These are phyloP conservation scores for Curvularia lunata DNA, from an alignment of 2,329 filamentous ascomycete species.

Conservation along the genomic window DNA sequence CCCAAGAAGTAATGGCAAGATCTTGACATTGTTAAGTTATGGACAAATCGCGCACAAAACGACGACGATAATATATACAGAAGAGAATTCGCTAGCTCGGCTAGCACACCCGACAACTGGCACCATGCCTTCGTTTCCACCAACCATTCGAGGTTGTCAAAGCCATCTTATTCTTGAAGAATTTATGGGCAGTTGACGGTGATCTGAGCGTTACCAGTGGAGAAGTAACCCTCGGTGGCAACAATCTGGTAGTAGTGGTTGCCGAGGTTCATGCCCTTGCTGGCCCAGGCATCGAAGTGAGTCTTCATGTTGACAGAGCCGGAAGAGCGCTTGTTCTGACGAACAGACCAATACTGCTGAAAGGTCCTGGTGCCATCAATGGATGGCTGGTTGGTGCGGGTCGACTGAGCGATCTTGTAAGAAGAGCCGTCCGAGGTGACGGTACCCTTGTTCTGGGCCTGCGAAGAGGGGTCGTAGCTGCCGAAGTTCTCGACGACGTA, in stretches of 20 bases:
- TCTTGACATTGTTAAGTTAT: conserved; percentile 1
- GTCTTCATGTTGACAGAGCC: conserved; percentile 43
- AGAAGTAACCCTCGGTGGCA: conserved; percentile 54
- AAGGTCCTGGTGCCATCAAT: conserved; percentile 60
- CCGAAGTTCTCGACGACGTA: conserved; percentile 60
- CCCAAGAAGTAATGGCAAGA: not conserved
- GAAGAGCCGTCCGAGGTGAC: conserved; percentile 39
- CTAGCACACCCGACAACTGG: not conserved
- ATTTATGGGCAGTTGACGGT: conserved; percentile 51
- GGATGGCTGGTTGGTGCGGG: conserved; percentile 53
- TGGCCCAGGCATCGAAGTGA: conserved; percentile 47
- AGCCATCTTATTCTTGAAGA: not conserved
- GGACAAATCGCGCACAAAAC: not conserved
- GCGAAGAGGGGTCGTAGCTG: conserved; percentile 57
- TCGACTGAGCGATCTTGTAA: conserved; percentile 42
- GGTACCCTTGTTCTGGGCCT: conserved; percentile 45
- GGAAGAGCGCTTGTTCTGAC: conserved; percentile 39
- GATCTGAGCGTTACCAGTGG: conserved; percentile 56
- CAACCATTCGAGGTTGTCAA: not conserved
- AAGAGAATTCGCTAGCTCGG: not conserved
- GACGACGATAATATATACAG: not conserved
- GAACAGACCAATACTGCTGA: conserved; percentile 59
- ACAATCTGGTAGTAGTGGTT: conserved; percentile 51
- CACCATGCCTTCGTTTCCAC: not conserved
- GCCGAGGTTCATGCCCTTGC: conserved; percentile 40